Conservation (phyloP, 1,284 basidiomycete genomes). For the Bjerkandera adusta region DNA sequence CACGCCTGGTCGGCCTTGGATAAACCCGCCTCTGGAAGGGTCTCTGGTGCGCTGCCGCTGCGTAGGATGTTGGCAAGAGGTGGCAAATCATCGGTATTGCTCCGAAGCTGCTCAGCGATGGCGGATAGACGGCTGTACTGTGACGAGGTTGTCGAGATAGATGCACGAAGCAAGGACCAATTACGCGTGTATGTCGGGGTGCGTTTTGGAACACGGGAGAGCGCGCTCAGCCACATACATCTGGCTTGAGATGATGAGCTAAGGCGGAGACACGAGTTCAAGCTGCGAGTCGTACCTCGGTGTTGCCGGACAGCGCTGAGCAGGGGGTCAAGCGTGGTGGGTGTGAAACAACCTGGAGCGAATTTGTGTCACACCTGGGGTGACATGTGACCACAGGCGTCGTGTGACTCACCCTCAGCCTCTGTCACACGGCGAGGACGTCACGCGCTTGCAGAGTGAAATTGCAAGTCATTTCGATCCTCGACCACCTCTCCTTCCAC, state of each 20-base stretch:
- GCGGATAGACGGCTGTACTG: not conserved
- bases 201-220: not conserved
- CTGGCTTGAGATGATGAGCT: no score
- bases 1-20: no score
- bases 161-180: no score
- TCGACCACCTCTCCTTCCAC: slow-evolving; percentile 5
- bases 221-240: slow-evolving; percentile 8
- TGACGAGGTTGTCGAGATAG: not conserved
- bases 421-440: not conserved
- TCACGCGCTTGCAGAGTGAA: not conserved
- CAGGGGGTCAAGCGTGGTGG: no score
- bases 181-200: no score
- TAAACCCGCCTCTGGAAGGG: no score
- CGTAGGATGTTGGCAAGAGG: no score
- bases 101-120: not conserved
- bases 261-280: not conserved
- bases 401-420: no score
- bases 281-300: not conserved
- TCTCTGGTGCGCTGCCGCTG: no score
- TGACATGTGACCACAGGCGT: not conserved
- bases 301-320: no score
- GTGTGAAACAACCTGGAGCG: no score
- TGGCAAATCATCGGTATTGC: not conserved
- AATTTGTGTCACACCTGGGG: not conserved
- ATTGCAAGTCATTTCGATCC: slow-evolving; percentile 4